phyloP scores from a whole-genome alignment of 2,329 filamentous ascomycete species.

The Metarhizium anisopliae region DNA sequence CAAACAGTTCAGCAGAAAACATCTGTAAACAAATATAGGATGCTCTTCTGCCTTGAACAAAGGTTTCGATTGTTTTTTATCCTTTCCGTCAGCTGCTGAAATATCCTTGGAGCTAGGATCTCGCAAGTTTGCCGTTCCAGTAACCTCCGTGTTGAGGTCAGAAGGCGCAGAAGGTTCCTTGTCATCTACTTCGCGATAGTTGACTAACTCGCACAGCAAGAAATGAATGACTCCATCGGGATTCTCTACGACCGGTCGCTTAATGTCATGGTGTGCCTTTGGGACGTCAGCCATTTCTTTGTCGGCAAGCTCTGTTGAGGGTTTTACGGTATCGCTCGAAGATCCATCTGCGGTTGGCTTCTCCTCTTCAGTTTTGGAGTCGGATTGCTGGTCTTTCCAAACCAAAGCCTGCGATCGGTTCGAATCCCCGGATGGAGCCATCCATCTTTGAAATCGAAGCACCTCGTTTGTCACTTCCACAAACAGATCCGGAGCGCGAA shows the following conservation, averaged over 20 bases:
- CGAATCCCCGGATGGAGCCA: constrained; percentile 24
- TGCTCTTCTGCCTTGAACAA: constrained; percentile 88
- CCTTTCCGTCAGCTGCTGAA: constrained; percentile 31
- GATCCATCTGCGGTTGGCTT: constrained; percentile 8
- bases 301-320: constrained; percentile 49
- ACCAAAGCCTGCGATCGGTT: constrained; percentile 26
- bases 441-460: constrained; percentile 62
- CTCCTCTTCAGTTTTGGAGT: constrained; percentile 10
- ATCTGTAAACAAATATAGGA: constrained; percentile 92
- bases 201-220: constrained; percentile 81
- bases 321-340: constrained; percentile 40
- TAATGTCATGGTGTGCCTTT: constrained; percentile 59
- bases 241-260: constrained; percentile 79
- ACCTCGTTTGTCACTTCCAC: constrained; percentile 81
- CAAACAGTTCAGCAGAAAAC: constrained; percentile 87
- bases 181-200: constrained; percentile 88
- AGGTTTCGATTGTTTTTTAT: constrained; percentile 59
- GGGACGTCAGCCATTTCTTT: constrained; percentile 54
- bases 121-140: constrained; percentile 17
- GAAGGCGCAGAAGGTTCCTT: constrained; percentile 48
- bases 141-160: constrained; percentile 28
- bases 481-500: constrained; percentile 78
- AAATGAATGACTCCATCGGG: constrained; percentile 95
- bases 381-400: constrained; percentile 25
- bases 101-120: constrained; percentile 22